Conservation (phyloP, 2,329 filamentous ascomycete genomes). For the Cylindrodendrum hubeiense region DNA sequence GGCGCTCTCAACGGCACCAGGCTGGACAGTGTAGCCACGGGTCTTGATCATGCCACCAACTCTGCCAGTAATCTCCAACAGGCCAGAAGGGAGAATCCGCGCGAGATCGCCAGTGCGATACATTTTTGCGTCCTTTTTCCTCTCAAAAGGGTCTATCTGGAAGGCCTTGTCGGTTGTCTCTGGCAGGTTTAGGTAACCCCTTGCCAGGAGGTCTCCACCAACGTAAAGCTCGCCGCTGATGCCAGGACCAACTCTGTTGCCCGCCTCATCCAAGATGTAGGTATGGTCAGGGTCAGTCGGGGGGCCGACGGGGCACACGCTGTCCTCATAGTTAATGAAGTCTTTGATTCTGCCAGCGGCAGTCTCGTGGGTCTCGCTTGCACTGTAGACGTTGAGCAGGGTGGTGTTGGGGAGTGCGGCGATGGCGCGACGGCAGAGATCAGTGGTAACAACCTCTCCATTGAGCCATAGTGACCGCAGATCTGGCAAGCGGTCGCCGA, state of each 20-base stretch:
- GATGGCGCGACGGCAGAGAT: constrained; percentile 77
- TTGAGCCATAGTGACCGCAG: constrained; percentile 83
- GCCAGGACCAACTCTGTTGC: constrained; percentile 72
- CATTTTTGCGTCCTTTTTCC: constrained; percentile 73
- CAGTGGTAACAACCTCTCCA: constrained; percentile 84
- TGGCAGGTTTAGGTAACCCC: constrained; percentile 83
- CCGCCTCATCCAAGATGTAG: constrained; percentile 79
- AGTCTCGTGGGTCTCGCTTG: constrained; percentile 85
- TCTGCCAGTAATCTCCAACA: constrained; percentile 81
- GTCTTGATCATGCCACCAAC: constrained; percentile 87
- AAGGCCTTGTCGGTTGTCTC: constrained; percentile 83
- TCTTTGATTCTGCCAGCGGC: constrained; percentile 80
- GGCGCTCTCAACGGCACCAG: constrained; percentile 80
- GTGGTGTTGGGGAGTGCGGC: constrained; percentile 76
- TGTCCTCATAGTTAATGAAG: constrained; percentile 72
- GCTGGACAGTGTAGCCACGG: constrained; percentile 82
- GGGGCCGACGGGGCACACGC: constrained; percentile 80
- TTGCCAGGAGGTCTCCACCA: constrained; percentile 78
- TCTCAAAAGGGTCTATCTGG: constrained; percentile 72
- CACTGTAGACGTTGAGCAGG: constrained; percentile 84
- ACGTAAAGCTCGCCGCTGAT: constrained; percentile 80
- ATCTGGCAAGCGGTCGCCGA: constrained; percentile 72
- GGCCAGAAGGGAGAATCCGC: constrained; percentile 73
- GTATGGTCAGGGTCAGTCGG: constrained; percentile 76
- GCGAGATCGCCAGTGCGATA: constrained; percentile 82